Conservation (phyloP, 2,329 filamentous ascomycete genomes). For the Colletotrichum horii region DNA sequence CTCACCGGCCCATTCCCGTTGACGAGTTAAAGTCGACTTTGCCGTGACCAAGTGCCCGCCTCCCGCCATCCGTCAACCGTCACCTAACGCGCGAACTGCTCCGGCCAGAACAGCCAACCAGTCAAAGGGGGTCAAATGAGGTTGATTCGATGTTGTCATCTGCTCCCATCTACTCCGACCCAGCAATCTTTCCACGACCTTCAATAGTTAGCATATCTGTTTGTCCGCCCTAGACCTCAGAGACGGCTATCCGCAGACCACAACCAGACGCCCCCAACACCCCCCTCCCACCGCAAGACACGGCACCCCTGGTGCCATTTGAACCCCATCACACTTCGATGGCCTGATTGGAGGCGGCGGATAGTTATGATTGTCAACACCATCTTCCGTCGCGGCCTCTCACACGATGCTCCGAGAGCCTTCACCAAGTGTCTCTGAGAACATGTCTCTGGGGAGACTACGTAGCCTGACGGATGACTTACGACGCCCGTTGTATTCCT, state of each 20-base stretch:
- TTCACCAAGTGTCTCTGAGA: background rate
- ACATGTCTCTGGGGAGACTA: background rate
- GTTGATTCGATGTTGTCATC: background rate
- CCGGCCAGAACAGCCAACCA: constrained; percentile 3
- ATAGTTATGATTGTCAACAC: background rate
- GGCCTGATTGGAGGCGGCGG: background rate
- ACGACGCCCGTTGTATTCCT: background rate
- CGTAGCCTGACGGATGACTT: background rate
- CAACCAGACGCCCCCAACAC: background rate
- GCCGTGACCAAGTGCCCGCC: background rate
- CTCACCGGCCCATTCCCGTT: background rate
- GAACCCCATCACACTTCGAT: background rate
- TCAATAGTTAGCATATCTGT: background rate
- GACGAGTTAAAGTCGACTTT: constrained; percentile 11
- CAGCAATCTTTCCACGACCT: background rate
- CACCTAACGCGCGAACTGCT: constrained; percentile 1
- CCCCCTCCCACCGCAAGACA: background rate
- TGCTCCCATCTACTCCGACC: background rate
- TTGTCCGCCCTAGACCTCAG: background rate
- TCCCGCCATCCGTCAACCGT: constrained; percentile 1
- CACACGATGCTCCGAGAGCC: background rate
- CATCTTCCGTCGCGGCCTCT: background rate
- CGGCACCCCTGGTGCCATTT: constrained; percentile 1
- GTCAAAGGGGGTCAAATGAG: background rate
- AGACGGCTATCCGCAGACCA: background rate